Conservation (phyloP, 306 rosid species). For the Vicia sativa region DNA sequence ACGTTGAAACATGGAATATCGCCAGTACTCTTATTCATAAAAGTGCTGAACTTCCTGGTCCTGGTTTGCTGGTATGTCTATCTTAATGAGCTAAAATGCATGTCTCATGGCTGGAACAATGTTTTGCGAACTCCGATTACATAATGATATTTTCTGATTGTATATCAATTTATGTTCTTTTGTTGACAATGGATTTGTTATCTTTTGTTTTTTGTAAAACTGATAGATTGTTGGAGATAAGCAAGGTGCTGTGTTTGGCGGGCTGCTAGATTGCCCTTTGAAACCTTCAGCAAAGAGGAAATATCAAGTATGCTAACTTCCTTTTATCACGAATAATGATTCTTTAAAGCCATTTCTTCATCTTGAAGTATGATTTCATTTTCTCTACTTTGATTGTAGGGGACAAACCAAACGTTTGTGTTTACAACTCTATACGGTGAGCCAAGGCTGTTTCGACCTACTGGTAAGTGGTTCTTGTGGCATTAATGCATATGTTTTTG, state of each 20-base stretch:
- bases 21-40: conserved; percentile 91
- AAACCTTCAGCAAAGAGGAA: conserved; percentile 84
- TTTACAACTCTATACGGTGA: conserved; percentile 89
- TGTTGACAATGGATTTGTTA: conserved; percentile 33
- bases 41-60: conserved; percentile 81
- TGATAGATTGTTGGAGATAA: conserved; percentile 85
- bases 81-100: conserved; percentile 19
- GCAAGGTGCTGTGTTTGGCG: conserved; percentile 94
- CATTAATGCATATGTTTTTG: conserved; percentile 19
- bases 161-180: conserved; percentile 19
- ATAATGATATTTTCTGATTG: conserved; percentile 25
- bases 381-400: conserved; percentile 52
- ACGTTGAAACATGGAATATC: conserved; percentile 92
- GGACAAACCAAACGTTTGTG: conserved; percentile 85
- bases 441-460: conserved; percentile 93
- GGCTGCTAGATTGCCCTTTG: conserved; percentile 84
- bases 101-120: too few relatives aligned
- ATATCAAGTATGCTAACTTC: conserved; percentile 72
- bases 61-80: conserved; percentile 81
- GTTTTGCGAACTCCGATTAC: too few relatives aligned
- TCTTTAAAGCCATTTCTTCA: conserved; percentile 20
- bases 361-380: conserved; percentile 39
- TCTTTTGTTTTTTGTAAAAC: conserved; percentile 26
- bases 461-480: conserved; percentile 63
- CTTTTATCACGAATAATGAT: conserved; percentile 15